phyloP scores from a whole-genome alignment of 352 stramenopile species.

The Globisporangium solare region DNA sequence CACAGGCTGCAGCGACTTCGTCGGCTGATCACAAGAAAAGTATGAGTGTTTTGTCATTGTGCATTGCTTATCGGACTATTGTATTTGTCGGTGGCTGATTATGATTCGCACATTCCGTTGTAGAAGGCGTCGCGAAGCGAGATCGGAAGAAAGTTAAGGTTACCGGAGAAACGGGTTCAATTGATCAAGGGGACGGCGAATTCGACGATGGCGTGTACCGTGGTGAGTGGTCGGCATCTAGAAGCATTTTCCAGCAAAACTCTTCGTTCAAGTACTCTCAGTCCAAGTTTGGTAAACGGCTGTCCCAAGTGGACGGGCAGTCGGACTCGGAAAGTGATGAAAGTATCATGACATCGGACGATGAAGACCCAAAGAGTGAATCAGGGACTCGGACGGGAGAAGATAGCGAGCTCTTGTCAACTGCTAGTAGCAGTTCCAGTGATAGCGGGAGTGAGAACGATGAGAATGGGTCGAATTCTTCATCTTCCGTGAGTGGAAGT shows the following conservation, averaged over 20 bases:
- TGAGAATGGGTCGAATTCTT: conserved; percentile 32
- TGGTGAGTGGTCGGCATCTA: not conserved
- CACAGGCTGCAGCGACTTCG: conserved; percentile 14
- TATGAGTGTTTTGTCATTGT: conserved; percentile 3
- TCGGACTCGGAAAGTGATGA: conserved; percentile 54
- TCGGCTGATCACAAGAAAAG: not conserved
- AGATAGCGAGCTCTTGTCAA: conserved; percentile 37
- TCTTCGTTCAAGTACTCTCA: conserved; percentile 24
- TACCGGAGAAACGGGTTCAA: conserved; percentile 12
- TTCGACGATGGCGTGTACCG: conserved; percentile 19
- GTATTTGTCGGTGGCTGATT: not conserved
- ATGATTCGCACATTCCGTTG: not conserved
- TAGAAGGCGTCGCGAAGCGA: conserved; percentile 8
- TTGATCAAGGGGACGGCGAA: conserved; percentile 48
- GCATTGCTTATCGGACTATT: not conserved
- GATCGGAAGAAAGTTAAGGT: conserved; percentile 24
- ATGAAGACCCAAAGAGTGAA: conserved; percentile 34
- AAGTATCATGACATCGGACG: conserved; percentile 43
- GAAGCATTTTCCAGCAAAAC: conserved; percentile 36
- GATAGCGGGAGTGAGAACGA: conserved; percentile 55
- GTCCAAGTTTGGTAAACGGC: conserved; percentile 13
- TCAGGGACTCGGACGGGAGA: conserved; percentile 26
- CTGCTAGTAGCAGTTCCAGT: conserved; percentile 48
- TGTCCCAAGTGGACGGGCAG: conserved; percentile 47
- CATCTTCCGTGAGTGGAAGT: conserved; percentile 28